phyloP scores from a whole-genome alignment of 768 basidiomycete species.

The Suillus paluster region DNA sequence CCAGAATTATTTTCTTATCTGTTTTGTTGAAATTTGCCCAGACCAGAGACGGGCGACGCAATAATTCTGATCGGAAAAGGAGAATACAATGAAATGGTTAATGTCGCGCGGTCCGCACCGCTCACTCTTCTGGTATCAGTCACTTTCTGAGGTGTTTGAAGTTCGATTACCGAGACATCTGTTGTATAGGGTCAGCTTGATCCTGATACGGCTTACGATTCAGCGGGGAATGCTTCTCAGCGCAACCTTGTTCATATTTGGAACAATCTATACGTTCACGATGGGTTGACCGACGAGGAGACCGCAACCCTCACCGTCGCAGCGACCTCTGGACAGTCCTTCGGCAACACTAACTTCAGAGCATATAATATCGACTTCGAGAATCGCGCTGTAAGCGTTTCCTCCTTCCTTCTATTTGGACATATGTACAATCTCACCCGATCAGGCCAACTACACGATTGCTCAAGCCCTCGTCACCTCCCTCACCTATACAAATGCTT shows the following conservation, averaged over 20 bases:
- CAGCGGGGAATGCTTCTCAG: constrained; percentile 47
- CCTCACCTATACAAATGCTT: constrained; percentile 68
- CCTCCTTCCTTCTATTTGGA: background rate
- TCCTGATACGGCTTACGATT: constrained; percentile 38
- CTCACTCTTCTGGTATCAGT: constrained; percentile 56
- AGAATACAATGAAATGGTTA: constrained; percentile 62
- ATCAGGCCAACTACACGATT: constrained; percentile 56
- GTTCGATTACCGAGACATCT: background rate
- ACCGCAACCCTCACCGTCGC: constrained; percentile 62
- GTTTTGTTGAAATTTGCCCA: constrained; percentile 24
- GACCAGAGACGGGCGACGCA: constrained; percentile 44
- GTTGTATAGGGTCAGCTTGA: constrained; percentile 53
- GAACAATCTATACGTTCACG: constrained; percentile 47
- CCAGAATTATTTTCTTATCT: background rate
- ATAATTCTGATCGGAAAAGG: constrained; percentile 62
- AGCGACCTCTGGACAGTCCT: constrained; percentile 51
- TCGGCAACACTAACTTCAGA: constrained; percentile 62
- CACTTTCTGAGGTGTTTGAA: constrained; percentile 2
- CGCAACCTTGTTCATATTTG: constrained; percentile 58
- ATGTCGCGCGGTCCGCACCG: constrained; percentile 56
- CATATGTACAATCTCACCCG: background rate
- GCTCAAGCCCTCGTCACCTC: constrained; percentile 66
- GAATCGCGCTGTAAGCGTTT: constrained; percentile 59
- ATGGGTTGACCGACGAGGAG: constrained; percentile 56
- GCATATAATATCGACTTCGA: constrained; percentile 71